A percentile compares a stretch with the other conserved stretches of the same genome.
Evolutionary conservation across 345 rosid genomes (phyloP).

Genomic region (Nephelium lappaceum): DNA sequence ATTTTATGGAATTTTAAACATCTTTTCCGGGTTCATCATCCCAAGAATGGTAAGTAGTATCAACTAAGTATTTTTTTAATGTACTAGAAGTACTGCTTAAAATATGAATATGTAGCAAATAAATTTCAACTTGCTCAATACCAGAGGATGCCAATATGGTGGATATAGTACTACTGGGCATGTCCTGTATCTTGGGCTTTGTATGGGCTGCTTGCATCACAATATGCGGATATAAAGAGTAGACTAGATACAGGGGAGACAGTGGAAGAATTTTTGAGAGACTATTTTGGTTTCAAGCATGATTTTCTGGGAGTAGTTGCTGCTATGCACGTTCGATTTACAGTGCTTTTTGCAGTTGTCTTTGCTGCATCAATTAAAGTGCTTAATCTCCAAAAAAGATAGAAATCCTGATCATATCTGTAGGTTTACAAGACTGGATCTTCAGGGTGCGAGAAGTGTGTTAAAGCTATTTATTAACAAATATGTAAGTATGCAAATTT

Average conservation of each 20-base stretch:
- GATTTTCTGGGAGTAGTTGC: constrained; percentile 42
- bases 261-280: constrained; percentile 24
- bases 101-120: too few species aligned
- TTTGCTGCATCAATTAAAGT: constrained; percentile 31
- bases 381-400: constrained; percentile 43
- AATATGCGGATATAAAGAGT: constrained; percentile 33
- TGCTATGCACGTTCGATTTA: constrained; percentile 26
- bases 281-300: constrained; percentile 32
- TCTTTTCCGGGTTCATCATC: constrained; percentile 48
- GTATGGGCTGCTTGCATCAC: constrained; percentile 45
- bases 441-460: too few species aligned
- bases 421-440: too few species aligned
- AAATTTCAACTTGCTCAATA: neutral
- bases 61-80: too few species aligned
- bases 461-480: too few species aligned
- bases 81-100: too few species aligned
- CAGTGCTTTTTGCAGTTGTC: constrained; percentile 31
- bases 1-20: constrained; percentile 44
- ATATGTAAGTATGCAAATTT: too few species aligned
- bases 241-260: constrained; percentile 11
- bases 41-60: constrained; percentile 39
- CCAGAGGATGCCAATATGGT: constrained; percentile 50
- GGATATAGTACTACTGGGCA: constrained; percentile 56
- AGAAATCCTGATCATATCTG: neutral
- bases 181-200: constrained; percentile 46